phyloP scores from a whole-genome alignment of 768 basidiomycete species.

The Tylopilus subfusipes region DNA sequence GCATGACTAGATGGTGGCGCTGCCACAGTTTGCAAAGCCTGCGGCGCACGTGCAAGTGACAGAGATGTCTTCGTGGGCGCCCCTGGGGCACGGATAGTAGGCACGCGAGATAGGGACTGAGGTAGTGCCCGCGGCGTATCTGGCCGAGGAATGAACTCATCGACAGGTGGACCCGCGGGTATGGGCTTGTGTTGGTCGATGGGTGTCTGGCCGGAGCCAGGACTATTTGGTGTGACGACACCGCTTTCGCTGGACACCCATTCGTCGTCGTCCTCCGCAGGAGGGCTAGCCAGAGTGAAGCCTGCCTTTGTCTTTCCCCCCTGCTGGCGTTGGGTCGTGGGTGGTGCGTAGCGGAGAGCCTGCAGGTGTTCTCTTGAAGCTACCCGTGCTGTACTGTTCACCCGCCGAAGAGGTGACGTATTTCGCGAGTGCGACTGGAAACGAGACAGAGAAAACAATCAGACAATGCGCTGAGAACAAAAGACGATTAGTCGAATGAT shows the following conservation, averaged over 20 bases:
- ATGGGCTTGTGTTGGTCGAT: constrained; percentile 26
- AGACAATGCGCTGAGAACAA: constrained; percentile 15
- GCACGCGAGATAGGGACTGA: constrained; percentile 33
- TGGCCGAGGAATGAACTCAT: constrained; percentile 21
- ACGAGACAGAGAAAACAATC: background rate
- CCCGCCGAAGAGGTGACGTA: constrained; percentile 25
- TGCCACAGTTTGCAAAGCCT: constrained; percentile 8
- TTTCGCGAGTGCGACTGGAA: constrained; percentile 22
- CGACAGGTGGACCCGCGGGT: constrained; percentile 9
- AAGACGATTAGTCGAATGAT: background rate
- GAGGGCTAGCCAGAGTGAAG: constrained; percentile 55
- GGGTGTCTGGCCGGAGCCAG: constrained; percentile 38
- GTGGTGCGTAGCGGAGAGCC: constrained; percentile 31
- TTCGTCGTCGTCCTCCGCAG: constrained; percentile 57
- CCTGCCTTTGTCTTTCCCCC: constrained; percentile 44
- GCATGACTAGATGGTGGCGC: constrained; percentile 14
- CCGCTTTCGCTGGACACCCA: constrained; percentile 81
- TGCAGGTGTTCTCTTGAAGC: constrained; percentile 33
- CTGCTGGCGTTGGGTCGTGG: constrained; percentile 28
- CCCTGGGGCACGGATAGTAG: constrained; percentile 32
- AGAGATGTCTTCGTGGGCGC: constrained; percentile 13
- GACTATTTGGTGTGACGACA: constrained; percentile 58
- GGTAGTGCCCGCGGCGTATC: constrained; percentile 33
- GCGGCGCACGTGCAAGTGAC: constrained; percentile 18
- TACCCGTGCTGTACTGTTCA: constrained; percentile 28